Evolutionary conservation across 2,329 filamentous ascomycete genomes (phyloP).

Genomic region (Colletotrichum sp.): DNA sequence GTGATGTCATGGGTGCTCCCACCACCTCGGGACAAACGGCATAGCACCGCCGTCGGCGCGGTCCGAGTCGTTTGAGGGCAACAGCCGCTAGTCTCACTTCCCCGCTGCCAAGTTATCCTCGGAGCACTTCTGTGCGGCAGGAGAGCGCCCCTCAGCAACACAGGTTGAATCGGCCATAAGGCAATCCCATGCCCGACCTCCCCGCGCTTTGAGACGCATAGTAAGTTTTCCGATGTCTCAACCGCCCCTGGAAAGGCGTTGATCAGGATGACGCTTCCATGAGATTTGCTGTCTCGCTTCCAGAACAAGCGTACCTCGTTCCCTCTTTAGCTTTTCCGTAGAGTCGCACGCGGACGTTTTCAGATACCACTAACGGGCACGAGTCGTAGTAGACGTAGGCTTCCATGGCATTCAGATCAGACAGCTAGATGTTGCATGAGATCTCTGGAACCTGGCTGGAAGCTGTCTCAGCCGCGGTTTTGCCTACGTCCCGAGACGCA

Average conservation of each 20-base stretch:
- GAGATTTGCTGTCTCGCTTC: not conserved
- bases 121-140: not conserved
- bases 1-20: not conserved
- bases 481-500: not conserved
- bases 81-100: not conserved
- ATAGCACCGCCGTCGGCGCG: fast-evolving
- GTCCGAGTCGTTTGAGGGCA: not conserved
- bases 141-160: not conserved
- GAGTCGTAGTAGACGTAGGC: not conserved
- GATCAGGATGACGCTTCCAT: not conserved
- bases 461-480: not conserved
- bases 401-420: too few relatives aligned
- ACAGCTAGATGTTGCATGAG: too few relatives aligned
- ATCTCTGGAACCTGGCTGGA: not conserved
- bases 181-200: too few relatives aligned
- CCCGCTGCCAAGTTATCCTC: not conserved
- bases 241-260: not conserved
- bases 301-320: fast-evolving
- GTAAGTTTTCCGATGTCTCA: not conserved
- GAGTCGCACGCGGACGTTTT: not conserved
- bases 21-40: not conserved
- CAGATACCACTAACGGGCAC: not conserved
- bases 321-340: fast-evolving
- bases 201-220: not conserved
- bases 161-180: not conserved